phyloP scores from a whole-genome alignment of 805 yeast species.

The Naumovozyma baii region DNA sequence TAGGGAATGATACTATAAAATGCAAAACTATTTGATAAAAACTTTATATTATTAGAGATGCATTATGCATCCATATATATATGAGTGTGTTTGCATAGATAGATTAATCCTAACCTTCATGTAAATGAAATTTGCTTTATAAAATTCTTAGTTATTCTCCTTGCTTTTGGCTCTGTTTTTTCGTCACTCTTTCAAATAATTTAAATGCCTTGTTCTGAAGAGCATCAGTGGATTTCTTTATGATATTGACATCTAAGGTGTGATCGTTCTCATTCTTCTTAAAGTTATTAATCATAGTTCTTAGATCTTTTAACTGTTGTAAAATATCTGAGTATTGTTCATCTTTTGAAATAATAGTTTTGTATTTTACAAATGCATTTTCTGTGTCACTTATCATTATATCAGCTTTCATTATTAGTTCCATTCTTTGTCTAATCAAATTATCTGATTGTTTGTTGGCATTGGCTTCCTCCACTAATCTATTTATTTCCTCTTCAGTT shows the following conservation, averaged over 20 bases:
- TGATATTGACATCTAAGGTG: conserved; percentile 37
- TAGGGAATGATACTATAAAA: too few relatives aligned
- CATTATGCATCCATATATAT: too few relatives aligned
- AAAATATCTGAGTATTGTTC: conserved; percentile 35
- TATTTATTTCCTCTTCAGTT: conserved; percentile 56
- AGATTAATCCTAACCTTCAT: too few relatives aligned
- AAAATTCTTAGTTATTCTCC: too few relatives aligned
- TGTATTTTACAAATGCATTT: conserved; percentile 60
- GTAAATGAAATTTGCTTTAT: too few relatives aligned
- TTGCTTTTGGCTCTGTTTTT: conserved; percentile 4
- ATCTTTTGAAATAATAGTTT: conserved; percentile 37
- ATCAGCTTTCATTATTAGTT: conserved; percentile 66
- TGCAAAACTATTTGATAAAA: too few relatives aligned
- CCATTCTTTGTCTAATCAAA: conserved; percentile 48
- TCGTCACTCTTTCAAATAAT: conserved; percentile 42
- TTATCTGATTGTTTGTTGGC: conserved; percentile 52
- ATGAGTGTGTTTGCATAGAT: too few relatives aligned
- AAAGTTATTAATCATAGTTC: conserved; percentile 39
- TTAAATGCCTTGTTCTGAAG: conserved; percentile 61
- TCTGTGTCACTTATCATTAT: conserved; percentile 79
- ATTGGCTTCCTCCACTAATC: conserved; percentile 57
- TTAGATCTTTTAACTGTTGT: conserved; percentile 38
- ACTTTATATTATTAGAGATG: too few relatives aligned
- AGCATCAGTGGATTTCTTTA: conserved; percentile 59
- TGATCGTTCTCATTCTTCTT: conserved; percentile 43